Evolutionary conservation across 1,284 basidiomycete species (phyloP).

Genomic region (Apiotrichum akiyoshidainum): DNA sequence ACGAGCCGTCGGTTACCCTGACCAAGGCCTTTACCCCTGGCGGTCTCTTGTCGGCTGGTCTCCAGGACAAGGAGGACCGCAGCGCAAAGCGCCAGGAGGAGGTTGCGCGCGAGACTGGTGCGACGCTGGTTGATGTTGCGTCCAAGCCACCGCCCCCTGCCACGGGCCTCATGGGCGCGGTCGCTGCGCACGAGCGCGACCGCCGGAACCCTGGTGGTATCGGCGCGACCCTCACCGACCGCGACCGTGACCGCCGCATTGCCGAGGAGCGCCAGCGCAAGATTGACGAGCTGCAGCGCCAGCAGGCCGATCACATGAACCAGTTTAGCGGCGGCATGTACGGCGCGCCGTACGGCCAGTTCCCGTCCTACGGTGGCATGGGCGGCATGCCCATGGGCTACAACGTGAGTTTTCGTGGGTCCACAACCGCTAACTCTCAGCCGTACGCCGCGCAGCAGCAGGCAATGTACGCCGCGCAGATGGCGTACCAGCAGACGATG

Average conservation of each 20-base stretch:
- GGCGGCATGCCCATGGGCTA: constrained; percentile 45
- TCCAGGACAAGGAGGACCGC: constrained; percentile 91
- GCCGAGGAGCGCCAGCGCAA: constrained; percentile 89
- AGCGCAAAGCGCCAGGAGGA: constrained; percentile 94
- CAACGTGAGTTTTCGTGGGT: constrained; percentile 20
- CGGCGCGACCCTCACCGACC: constrained; percentile 88
- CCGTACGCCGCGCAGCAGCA: constrained; percentile 63
- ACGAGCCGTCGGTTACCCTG: constrained; percentile 67
- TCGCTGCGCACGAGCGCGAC: constrained; percentile 91
- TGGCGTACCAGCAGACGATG: constrained; percentile 78
- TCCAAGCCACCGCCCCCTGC: constrained; percentile 92
- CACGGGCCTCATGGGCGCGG: constrained; percentile 90
- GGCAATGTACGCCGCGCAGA: constrained; percentile 79
- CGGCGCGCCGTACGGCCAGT: constrained; percentile 23
- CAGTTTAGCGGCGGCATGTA: constrained; percentile 9
- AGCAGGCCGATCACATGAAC: constrained; percentile 65
- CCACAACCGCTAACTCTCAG: constrained; percentile 9
- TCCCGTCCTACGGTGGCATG: constrained; percentile 24
- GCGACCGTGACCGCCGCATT: constrained; percentile 83
- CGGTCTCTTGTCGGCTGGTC: constrained; percentile 86
- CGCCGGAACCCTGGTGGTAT: constrained; percentile 90
- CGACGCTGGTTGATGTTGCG: constrained; percentile 86
- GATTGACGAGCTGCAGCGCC: constrained; percentile 80
- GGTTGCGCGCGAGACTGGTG: constrained; percentile 81
- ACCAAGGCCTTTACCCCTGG: constrained; percentile 92